A percentile compares a stretch with the other conserved stretches of the same genome.
Conservation (phyloP, 169 alveolate genomes). For the Plasmodium ovale region DNA sequence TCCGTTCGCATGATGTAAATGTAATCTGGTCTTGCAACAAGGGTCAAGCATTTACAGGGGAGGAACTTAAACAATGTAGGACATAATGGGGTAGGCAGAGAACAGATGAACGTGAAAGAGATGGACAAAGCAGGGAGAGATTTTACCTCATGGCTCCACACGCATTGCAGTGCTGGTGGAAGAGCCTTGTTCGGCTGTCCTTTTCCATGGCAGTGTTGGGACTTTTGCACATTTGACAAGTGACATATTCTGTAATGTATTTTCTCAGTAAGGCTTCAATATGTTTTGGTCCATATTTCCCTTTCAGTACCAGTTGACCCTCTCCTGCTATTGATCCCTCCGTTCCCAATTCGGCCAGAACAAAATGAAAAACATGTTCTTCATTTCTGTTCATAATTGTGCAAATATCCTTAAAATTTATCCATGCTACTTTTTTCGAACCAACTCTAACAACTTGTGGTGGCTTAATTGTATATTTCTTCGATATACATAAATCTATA, state of each 20-base stretch:
- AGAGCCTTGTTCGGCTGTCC: constrained; percentile 93
- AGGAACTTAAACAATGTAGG: too few species aligned
- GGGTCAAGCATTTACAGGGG: too few species aligned
- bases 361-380: constrained; percentile 96
- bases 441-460: constrained; percentile 97
- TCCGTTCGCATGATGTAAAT: too few species aligned
- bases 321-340: constrained; percentile 95
- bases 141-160: constrained; percentile 93
- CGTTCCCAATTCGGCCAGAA: constrained; percentile 95
- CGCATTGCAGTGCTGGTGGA: constrained; percentile 92
- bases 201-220: constrained; percentile 93
- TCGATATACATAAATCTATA: constrained; percentile 91
- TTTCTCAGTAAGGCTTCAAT: constrained; percentile 93
- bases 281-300: constrained; percentile 94
- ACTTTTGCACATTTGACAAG: constrained; percentile 95
- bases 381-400: constrained; percentile 92
- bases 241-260: constrained; percentile 95
- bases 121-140: not conserved
- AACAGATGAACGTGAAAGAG: not conserved
- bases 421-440: constrained; percentile 96
- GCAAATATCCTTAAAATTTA: constrained; percentile 94
- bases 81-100: too few species aligned
- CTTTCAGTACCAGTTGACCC: constrained; percentile 94
- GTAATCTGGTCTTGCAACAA: too few species aligned
- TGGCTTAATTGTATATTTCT: constrained; percentile 91